These are phyloP conservation scores for Lactarius tabidus DNA, from an alignment of 768 basidiomycete genomes.

Conservation along the genomic window DNA sequence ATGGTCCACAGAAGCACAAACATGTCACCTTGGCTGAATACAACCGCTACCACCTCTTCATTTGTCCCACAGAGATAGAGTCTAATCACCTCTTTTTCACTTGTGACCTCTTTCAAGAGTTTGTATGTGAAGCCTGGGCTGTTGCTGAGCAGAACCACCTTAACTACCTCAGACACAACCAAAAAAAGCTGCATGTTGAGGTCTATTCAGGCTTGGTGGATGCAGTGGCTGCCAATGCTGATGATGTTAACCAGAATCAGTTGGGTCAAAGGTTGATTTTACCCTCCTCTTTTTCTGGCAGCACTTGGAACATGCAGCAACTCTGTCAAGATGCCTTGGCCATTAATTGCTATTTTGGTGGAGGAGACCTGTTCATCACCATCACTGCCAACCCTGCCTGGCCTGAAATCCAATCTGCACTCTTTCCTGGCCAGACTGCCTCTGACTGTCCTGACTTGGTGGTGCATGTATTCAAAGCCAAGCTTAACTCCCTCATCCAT, in stretches of 20 bases:
- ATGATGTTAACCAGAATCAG: background rate
- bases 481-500: too few species aligned
- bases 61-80: too few species aligned
- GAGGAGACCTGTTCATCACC: slow-evolving; percentile 32
- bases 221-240: background rate
- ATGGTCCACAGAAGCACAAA: too few species aligned
- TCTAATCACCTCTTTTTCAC: background rate
- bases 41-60: too few species aligned
- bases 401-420: slow-evolving; percentile 30
- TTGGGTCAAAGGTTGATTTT: background rate
- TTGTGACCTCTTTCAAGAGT: background rate
- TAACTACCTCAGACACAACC: background rate
- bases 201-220: too few species aligned
- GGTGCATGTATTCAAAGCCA: too few species aligned
- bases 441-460: too few species aligned
- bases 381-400: slow-evolving; percentile 52
- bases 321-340: too few species aligned
- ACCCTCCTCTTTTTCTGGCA: background rate
- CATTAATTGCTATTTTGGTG: slow-evolving; percentile 1
- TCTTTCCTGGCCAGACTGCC: slow-evolving; percentile 29
- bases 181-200: background rate
- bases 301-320: too few species aligned
- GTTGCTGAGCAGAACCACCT: background rate
- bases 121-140: background rate
- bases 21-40: too few species aligned